Base-by-base conservation (phyloP, 2,329 filamentous ascomycete genomes). In the Aureobasidium leucospermi region DNA sequence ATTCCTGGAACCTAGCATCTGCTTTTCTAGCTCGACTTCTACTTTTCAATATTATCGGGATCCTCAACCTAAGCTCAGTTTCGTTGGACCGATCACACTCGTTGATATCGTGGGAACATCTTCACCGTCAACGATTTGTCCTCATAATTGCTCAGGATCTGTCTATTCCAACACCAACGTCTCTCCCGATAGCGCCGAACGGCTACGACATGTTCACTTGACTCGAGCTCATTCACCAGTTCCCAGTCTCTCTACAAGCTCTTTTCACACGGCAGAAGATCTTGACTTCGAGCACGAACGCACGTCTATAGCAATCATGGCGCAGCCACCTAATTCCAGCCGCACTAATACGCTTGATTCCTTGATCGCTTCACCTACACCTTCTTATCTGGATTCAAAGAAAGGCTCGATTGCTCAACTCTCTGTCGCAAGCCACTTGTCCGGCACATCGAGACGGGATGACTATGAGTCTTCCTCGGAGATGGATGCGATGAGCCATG, bases 311-410 rank as follows among this genome's bases (percentile, higher is more conserved):
- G 43, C 32, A 43, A 58, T 8, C 15, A 48, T 47, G 55, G 43
- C 55, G n/a, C 55, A 58, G 32, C 41, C 38, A 32, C 29, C 46
- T 23, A 16, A 13, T 13, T 19, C 31, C 15, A 53, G 74, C 67
- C 71, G 75, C 41, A 73, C 74, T 39, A 77, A 73, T 64, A 78
- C 75, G 29, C 74, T 79, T 62, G 76, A 79, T 65, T 77, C 77
- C 10, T 73, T 73, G 47, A 75, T 70, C 13, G 76, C 76, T 11
- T 70, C 71, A 11, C 75, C 76, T 4, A 76, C 77, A 9, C 73
- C 76, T 10, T 71, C 73, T 19, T 73, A 75, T 60, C 64, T 76
- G 1, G 74, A 74, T 1, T 68, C 68, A 39, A 68, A 70, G 32
- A 71, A 67, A 60, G 70, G 69, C 41, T 72, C 69, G 31, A 70